Evolutionary conservation across 176 grass and related monocot species (phyloP), one percentile per base, ranked within the genome.

Genomic region (Aegilops tauschii): DNA sequence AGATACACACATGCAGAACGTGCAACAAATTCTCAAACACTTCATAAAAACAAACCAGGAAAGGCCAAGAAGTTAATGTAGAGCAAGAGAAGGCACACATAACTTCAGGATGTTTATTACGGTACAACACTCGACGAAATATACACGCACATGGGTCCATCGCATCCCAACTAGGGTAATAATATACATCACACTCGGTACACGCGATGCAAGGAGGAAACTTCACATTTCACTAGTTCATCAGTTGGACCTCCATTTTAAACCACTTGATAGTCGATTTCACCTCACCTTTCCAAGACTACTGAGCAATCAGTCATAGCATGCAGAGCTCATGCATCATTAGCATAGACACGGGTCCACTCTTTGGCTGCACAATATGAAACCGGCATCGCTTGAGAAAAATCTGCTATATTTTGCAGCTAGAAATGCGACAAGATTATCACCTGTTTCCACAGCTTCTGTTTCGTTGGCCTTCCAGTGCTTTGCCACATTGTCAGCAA

Each of bases 401-500:
- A 79, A 83, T 13, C 12, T 23, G 58, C 3, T 2, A 0, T 29
- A 35, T 13, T 63, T 21, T 83, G 71, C 20, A 77, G 18, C 61
- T 16, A 13, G 16, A 44, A 69, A 44, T 20, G 36, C 39, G 3
- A 78, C 27, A 80, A 68, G 20, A 61, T 28, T 6, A 31, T 78
- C 82, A 95, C 96, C 92, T 91, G 96, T 98, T 90, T 98, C 96
- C 7, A 98, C 93, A 90, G 96, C 96, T 87, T 98, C 96, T 21
- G 76, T 80, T 86, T 98, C 96, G 37, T 95, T 95, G 75, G 96
- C 17, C 83, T 98, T 98, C 96, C 96, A 98, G 84, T 95, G 96
- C 47, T 98, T 98, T 69, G 96, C 96, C 31, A 98, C 90, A 81
- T 98, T 98, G 79, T 98, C 96, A 13, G 96, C 93, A 7, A 98